Conservation (phyloP, 305 asterid genomes). For the Fraxinus ornus region DNA sequence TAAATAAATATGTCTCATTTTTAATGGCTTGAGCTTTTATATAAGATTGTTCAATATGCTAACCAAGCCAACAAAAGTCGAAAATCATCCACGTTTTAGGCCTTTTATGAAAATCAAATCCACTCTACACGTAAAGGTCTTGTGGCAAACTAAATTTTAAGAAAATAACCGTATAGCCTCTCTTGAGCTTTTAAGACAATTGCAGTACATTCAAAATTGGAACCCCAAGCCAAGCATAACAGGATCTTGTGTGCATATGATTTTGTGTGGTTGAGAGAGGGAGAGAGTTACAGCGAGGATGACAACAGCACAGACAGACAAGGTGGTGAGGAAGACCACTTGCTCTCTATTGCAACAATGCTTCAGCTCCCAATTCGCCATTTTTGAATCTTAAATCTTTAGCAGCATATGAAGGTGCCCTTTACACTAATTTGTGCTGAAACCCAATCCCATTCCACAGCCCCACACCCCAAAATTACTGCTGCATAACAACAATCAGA, state of each 20-base stretch:
- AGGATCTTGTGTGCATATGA: background rate
- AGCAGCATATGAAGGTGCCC: background rate
- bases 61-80: background rate
- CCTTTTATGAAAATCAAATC: background rate
- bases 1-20: background rate
- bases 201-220: background rate
- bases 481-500: too few relatives aligned
- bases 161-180: background rate
- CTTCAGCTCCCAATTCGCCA: slow-evolving; percentile 51
- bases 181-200: background rate
- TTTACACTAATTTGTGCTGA: background rate
- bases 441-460: background rate
- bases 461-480: background rate
- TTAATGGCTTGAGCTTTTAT: background rate
- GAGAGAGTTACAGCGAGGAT: slow-evolving; percentile 42
- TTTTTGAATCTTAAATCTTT: slow-evolving; percentile 5
- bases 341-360: slow-evolving; percentile 54
- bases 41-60: background rate
- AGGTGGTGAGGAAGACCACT: slow-evolving; percentile 41
- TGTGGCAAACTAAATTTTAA: background rate
- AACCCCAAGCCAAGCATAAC: background rate
- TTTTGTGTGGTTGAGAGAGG: background rate
- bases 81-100: background rate
- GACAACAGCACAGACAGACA: slow-evolving; percentile 44
- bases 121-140: background rate